Conservation (phyloP, 176 grass and related monocot species). For the Microstegium vimineum region DNA sequence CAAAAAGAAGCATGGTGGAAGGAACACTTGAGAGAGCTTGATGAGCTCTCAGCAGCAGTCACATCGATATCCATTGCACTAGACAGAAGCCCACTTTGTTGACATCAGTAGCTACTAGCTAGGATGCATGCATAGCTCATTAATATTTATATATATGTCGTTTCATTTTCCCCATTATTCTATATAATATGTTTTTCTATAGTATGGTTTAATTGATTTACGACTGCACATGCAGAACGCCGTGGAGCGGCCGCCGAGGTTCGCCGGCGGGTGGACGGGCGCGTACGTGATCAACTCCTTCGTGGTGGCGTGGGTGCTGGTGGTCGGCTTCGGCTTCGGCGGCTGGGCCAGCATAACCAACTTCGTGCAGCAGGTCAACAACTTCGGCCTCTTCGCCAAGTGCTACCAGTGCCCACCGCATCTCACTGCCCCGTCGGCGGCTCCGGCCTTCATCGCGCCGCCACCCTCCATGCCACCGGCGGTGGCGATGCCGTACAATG, state of each 20-base stretch:
- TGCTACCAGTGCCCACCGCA: slow-evolving; percentile 86
- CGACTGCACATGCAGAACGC: too few species aligned
- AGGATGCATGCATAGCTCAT: too few species aligned
- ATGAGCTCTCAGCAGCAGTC: not conserved
- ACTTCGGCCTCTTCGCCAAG: slow-evolving; percentile 90
- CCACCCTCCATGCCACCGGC: slow-evolving; percentile 9
- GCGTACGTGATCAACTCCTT: slow-evolving; percentile 85
- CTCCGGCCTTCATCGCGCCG: not conserved
- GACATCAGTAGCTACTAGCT: not conserved
- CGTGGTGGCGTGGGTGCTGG: slow-evolving; percentile 91
- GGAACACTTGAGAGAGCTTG: not conserved
- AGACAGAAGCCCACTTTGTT: not conserved
- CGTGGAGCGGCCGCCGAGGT: slow-evolving; percentile 65
- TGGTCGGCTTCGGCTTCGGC: slow-evolving; percentile 91
- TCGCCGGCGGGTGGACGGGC: slow-evolving; percentile 78
- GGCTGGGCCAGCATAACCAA: slow-evolving; percentile 98
- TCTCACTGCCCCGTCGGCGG: not conserved
- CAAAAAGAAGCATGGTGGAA: slow-evolving; percentile 10
- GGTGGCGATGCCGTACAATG: too few species aligned
- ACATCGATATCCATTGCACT: not conserved
- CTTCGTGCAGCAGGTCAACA: slow-evolving; percentile 76
- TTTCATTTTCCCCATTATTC: not conserved
- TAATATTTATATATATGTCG: too few species aligned
- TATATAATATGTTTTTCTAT: too few species aligned
- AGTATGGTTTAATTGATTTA: too few species aligned